Evolutionary conservation across 192 early-diverging fungal genomes (phyloP), one percentile per base, ranked within the genome.

Genomic region (Linnemannia zychae): DNA sequence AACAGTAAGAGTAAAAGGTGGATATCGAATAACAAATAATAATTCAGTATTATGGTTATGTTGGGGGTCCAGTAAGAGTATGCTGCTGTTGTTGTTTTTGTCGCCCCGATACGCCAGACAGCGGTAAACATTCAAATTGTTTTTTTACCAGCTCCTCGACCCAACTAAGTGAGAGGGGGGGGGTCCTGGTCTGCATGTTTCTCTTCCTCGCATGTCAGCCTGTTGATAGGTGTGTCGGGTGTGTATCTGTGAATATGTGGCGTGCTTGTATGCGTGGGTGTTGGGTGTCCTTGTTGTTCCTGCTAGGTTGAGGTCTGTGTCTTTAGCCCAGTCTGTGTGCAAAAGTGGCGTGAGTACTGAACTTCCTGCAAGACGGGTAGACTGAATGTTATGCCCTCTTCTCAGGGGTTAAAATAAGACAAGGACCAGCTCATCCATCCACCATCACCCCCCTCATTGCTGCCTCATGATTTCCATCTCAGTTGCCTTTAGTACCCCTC

Each of bases 341-440:
- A 9, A n/a, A 57, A 63, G 57, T 63, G 57, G 57, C 57, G 57
- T 63, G 57, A 63, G 57, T 57, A 57, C n/a, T n/a, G n/a, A n/a
- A n/a, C n/a, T n/a, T 44, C 40, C 9, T 44, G 40, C 9, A 6
- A 3, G 40, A 38, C 11, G 36, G 36, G 66, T 16, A 67, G 18
- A 9, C 17, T 33, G 17, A 20, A 5, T 3, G 7, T 13, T 38
- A 17, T n/a, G n/a, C n/a, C n/a, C 28, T 63, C 12, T 0, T 24
- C 12, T 63, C 57, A 63, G 57, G n/a, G 57, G 24, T 24, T 12
- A 31, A 24, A n/a, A 57, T 5, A 57, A 57, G 22, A 57, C 12
- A 31, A n/a, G 5, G 48, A 12, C 1, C 28, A 63, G 24, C 57
- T 53, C 52, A n/a, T 53, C 52, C 7, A 6, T 50, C n/a, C n/a